Evolutionary conservation across 2,329 filamentous ascomycete species (phyloP).

Genomic region (Xylaria sp.): DNA sequence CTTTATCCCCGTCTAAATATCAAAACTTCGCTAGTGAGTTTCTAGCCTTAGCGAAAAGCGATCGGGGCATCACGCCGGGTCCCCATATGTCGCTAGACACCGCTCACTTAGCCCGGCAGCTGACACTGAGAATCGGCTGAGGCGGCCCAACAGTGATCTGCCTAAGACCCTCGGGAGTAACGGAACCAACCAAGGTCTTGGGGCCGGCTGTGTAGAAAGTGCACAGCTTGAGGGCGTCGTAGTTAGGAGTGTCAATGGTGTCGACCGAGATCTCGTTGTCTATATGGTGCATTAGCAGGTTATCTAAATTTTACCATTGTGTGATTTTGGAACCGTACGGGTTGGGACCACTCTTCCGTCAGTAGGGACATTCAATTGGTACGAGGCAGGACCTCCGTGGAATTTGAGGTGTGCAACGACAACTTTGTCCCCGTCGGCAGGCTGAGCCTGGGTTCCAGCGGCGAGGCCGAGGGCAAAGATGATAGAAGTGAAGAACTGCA

Average conservation of each 20-base stretch:
- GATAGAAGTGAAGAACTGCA: slow-evolving; percentile 28
- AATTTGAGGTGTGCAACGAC: slow-evolving; percentile 52
- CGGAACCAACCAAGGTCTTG: slow-evolving; percentile 42
- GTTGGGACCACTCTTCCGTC: slow-evolving; percentile 48
- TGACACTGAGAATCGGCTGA: slow-evolving; percentile 49
- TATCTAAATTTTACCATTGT: not conserved
- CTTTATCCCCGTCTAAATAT: not conserved
- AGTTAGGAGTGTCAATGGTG: slow-evolving; percentile 51
- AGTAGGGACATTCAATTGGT: slow-evolving; percentile 49
- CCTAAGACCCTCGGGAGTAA: slow-evolving; percentile 42
- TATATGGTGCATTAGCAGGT: slow-evolving; percentile 27
- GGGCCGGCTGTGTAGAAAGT: slow-evolving; percentile 48
- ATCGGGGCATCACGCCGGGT: not conserved
- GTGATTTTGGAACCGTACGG: slow-evolving; percentile 37
- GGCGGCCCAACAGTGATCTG: slow-evolving; percentile 53
- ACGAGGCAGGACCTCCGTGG: slow-evolving; percentile 49
- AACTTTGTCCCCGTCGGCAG: slow-evolving; percentile 35
- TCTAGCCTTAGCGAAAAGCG: not conserved
- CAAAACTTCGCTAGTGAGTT: not conserved
- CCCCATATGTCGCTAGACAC: too few species aligned
- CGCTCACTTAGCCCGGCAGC: slow-evolving; percentile 48
- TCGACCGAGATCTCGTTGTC: slow-evolving; percentile 48
- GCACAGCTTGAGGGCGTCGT: slow-evolving; percentile 50
- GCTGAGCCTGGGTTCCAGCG: slow-evolving; percentile 24
- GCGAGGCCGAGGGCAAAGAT: slow-evolving; percentile 30